Conservation (phyloP, 768 basidiomycete species). For the Boletus vermiculosoides region DNA sequence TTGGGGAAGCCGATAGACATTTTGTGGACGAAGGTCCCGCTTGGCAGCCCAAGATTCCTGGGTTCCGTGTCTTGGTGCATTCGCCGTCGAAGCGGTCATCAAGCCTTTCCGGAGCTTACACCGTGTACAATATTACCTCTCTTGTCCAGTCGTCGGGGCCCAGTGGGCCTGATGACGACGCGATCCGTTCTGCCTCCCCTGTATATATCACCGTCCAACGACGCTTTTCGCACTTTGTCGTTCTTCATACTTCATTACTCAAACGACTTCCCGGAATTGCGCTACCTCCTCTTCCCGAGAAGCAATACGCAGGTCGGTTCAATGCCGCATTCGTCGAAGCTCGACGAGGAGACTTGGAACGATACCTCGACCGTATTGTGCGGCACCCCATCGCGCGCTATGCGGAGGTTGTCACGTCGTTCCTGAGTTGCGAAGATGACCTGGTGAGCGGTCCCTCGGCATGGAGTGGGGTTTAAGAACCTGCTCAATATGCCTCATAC, state of each 20-base stretch:
- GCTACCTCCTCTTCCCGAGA: conserved; percentile 81
- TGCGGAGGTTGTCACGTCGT: conserved; percentile 76
- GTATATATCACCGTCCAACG: conserved; percentile 71
- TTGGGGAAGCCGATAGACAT: conserved; percentile 64
- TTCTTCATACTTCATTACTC: conserved; percentile 68
- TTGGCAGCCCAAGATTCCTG: conserved; percentile 73
- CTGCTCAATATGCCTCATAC: conserved; percentile 2
- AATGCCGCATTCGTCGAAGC: conserved; percentile 81
- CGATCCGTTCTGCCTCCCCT: conserved; percentile 35
- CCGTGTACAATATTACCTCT: conserved; percentile 74
- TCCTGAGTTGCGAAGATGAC: conserved; percentile 75
- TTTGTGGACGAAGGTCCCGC: conserved; percentile 67
- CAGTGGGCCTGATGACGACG: conserved; percentile 20
- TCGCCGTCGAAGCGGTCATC: conserved; percentile 77
- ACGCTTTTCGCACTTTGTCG: conserved; percentile 82
- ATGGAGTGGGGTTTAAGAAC: neutral
- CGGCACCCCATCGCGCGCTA: conserved; percentile 77
- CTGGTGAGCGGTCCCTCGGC: conserved; percentile 46
- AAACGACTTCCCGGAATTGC: conserved; percentile 72
- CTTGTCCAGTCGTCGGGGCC: conserved; percentile 20
- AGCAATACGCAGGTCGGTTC: conserved; percentile 81
- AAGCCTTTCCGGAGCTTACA: conserved; percentile 66
- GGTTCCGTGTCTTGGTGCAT: conserved; percentile 74
- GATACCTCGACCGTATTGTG: conserved; percentile 68
- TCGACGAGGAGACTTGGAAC: conserved; percentile 74